Evolutionary conservation across 2,329 filamentous ascomycete genomes (phyloP), one percentile per base, ranked within the genome.

Genomic region (Rachicladosporium sp.): DNA sequence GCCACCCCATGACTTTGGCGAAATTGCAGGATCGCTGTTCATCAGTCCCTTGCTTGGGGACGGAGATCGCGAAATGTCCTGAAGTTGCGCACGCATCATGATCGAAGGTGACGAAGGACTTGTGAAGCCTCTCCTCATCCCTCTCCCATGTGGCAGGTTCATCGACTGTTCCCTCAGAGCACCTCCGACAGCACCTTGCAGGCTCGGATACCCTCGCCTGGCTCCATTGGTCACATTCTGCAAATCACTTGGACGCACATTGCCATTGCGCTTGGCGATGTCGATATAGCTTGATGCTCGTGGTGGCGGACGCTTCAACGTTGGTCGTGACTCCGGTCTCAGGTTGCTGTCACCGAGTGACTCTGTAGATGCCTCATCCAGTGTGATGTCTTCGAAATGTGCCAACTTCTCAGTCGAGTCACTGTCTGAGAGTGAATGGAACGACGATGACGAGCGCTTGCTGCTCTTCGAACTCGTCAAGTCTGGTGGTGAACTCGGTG

Each of bases 341-440:
- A 37, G 57, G 49, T 41, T 66, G 30, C 65, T 57, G 45, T 69
- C 71, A 46, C 74, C 73, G 30, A 73, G 72, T 4, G 50, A 46
- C 29, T 54, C 50, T 13, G 48, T 43, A 19, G 40, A 44, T 13
- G 39, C 41, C 30, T 83, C 80, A 44, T 87, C 81, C 27, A 96
- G 75, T 9, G 82, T 85, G 57, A 95, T 94, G 49, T 95, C 89
- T 59, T 96, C 89, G 53, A 95, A 95, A 59, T 95, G 79, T 47
- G 77, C 78, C 42, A 81, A 74, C 55, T 93, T 84, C 54, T 80
- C 77, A 19, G 65, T 39, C 13, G 43, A 61, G 50, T 59, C 57
- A 44, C 62, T 58, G 35, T 61, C 56, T 45, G 75, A 78, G 41
- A 82, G 79, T 31, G 87, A 93, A 51, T 80, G 81, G 54, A 89